Conservation (phyloP, 768 basidiomycete species). For the Cystoderma amianthinum region DNA sequence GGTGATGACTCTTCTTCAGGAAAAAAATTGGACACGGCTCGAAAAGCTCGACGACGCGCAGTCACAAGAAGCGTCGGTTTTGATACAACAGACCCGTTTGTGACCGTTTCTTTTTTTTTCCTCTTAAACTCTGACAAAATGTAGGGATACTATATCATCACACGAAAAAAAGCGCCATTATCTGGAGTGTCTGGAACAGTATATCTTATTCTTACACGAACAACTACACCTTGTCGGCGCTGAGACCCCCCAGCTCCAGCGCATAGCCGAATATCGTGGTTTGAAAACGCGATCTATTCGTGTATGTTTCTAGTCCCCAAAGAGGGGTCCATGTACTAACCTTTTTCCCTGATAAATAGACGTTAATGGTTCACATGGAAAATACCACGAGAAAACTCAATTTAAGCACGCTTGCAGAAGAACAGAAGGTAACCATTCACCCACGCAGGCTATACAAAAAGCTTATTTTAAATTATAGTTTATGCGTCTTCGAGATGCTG, state of each 20-base stretch:
- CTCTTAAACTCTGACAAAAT: constrained; percentile 3
- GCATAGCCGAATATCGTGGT: constrained; percentile 44
- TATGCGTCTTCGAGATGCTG: constrained; percentile 15
- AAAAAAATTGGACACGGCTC: constrained; percentile 35
- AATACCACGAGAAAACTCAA: constrained; percentile 45
- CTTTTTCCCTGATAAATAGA: constrained; percentile 26
- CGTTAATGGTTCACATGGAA: constrained; percentile 67
- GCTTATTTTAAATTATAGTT: constrained; percentile 11
- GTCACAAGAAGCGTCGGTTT: constrained; percentile 52
- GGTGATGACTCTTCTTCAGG: constrained; percentile 13
- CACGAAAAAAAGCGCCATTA: constrained; percentile 76
- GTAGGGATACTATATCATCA: constrained; percentile 71
- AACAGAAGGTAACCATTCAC: constrained; percentile 38
- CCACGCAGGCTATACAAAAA: background rate
- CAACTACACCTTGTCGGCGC: constrained; percentile 46
- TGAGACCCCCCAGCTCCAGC: constrained; percentile 39
- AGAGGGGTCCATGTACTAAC: background rate
- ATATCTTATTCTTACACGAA: constrained; percentile 59
- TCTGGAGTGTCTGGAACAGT: constrained; percentile 67
- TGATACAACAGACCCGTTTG: constrained; percentile 56
- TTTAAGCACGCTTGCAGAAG: constrained; percentile 41
- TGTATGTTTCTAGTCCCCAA: constrained; percentile 24
- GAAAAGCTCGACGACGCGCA: constrained; percentile 52
- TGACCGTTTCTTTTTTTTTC: constrained; percentile 3
- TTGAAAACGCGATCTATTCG: constrained; percentile 60